Evolutionary conservation across 345 rosid genomes (phyloP).

Genomic region (Lepidium sativum): DNA sequence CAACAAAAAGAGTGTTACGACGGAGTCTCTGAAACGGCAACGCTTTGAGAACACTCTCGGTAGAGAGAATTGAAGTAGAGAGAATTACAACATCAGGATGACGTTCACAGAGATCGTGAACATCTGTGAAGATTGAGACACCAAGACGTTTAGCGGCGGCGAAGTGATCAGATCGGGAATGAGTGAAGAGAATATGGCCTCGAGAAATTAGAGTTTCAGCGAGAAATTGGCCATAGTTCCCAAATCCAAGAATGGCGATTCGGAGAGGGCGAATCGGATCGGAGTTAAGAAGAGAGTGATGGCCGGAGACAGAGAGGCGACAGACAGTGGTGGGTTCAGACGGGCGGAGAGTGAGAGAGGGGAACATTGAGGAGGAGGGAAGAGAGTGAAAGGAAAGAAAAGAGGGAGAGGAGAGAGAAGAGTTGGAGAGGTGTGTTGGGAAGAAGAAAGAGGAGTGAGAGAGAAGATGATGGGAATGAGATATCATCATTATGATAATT

Average conservation of each 20-base stretch:
- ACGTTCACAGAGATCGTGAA: constrained; percentile 62
- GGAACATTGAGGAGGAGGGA: constrained; percentile 7
- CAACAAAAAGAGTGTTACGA: constrained; percentile 61
- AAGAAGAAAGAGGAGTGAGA: background rate
- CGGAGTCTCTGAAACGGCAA: constrained; percentile 57
- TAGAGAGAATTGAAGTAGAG: constrained; percentile 61
- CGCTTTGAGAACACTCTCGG: constrained; percentile 37
- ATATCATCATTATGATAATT: too few relatives aligned
- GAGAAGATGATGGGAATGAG: background rate
- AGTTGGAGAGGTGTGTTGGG: background rate
- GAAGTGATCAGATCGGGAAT: constrained; percentile 56
- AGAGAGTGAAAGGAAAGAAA: background rate
- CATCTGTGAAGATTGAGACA: constrained; percentile 48
- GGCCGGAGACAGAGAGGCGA: constrained; percentile 11
- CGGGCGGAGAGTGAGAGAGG: constrained; percentile 9
- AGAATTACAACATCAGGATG: constrained; percentile 70
- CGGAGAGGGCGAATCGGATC: constrained; percentile 34
- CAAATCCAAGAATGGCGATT: constrained; percentile 77
- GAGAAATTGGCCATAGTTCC: constrained; percentile 77
- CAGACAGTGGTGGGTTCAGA: background rate
- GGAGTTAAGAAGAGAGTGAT: background rate
- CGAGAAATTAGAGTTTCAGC: constrained; percentile 52
- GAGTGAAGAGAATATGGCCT: constrained; percentile 56
- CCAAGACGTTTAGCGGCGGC: constrained; percentile 35
- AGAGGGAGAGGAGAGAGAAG: background rate